phyloP scores from a whole-genome alignment of 306 rosid genomes.

The Trifolium repens region DNA sequence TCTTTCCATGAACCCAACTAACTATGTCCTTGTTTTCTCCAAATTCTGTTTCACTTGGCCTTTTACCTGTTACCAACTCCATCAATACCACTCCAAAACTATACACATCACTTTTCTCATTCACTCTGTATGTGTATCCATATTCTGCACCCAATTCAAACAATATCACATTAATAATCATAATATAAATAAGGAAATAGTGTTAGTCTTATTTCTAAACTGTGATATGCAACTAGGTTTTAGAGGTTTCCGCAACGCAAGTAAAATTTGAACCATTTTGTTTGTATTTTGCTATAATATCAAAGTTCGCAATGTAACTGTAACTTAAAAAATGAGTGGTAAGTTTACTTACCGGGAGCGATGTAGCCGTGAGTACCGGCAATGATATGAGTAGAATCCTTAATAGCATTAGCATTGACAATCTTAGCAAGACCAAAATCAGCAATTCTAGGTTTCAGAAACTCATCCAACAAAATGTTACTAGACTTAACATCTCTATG shows the following conservation, averaged over 20 bases:
- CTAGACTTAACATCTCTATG: slow-evolving; percentile 94
- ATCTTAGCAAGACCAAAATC: slow-evolving; percentile 95
- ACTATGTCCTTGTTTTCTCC: slow-evolving; percentile 87
- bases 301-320: neutral
- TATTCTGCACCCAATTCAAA: slow-evolving; percentile 61
- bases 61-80: slow-evolving; percentile 86
- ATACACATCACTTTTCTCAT: slow-evolving; percentile 91
- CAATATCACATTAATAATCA: neutral
- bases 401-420: slow-evolving; percentile 51
- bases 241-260: neutral
- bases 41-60: slow-evolving; percentile 73
- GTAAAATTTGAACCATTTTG: neutral
- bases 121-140: slow-evolving; percentile 80
- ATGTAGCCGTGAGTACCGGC: slow-evolving; percentile 96
- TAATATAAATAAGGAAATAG: neutral
- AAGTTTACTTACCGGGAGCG: slow-evolving; percentile 78
- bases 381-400: slow-evolving; percentile 73
- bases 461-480: slow-evolving; percentile 86
- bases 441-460: slow-evolving; percentile 85
- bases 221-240: neutral
- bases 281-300: neutral
- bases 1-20: slow-evolving; percentile 66
- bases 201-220: neutral
- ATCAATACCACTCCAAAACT: slow-evolving; percentile 92
- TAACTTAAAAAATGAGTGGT: neutral